Conservation (phyloP, 2,329 filamentous ascomycete genomes). For the Beauveria brongniartii region DNA sequence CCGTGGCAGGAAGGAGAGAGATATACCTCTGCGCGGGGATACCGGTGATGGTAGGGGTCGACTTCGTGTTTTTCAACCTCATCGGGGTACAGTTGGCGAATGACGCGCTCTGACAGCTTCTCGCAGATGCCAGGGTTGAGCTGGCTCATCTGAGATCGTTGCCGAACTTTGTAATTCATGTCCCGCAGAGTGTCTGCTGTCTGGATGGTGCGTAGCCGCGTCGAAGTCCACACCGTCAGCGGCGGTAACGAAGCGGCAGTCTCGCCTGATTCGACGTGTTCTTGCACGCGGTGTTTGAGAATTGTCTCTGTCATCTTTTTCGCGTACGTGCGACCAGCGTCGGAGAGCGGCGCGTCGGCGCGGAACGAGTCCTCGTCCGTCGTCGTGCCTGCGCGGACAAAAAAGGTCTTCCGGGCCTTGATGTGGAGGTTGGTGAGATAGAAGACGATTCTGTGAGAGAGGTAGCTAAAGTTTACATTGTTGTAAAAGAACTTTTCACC, state of each 20-base stretch:
- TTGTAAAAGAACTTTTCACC: constrained; percentile 91
- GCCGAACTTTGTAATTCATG: constrained; percentile 75
- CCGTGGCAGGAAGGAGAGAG: neutral
- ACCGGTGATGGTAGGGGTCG: constrained; percentile 95
- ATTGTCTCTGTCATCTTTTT: constrained; percentile 79
- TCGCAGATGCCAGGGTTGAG: constrained; percentile 95
- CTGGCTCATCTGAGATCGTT: constrained; percentile 94
- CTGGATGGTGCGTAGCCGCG: constrained; percentile 79
- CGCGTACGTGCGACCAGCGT: constrained; percentile 73
- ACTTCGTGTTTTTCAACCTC: constrained; percentile 88
- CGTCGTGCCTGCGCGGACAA: constrained; percentile 79
- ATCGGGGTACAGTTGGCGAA: constrained; percentile 75
- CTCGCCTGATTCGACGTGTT: constrained; percentile 64
- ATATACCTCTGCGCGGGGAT: constrained; percentile 81
- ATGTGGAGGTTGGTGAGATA: constrained; percentile 97
- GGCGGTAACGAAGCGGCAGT: constrained; percentile 63
- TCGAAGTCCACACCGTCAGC: constrained; percentile 91
- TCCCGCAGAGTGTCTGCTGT: constrained; percentile 76
- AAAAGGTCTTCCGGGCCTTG: constrained; percentile 89
- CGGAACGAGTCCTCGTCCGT: constrained; percentile 89
- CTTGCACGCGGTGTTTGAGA: constrained; percentile 73
- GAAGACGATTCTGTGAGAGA: constrained; percentile 95
- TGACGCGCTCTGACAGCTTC: constrained; percentile 77
- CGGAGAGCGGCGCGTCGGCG: constrained; percentile 75
- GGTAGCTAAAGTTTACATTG: constrained; percentile 92